Conservation (phyloP, 2,329 filamentous ascomycete species). For the Fulvia fulva region DNA sequence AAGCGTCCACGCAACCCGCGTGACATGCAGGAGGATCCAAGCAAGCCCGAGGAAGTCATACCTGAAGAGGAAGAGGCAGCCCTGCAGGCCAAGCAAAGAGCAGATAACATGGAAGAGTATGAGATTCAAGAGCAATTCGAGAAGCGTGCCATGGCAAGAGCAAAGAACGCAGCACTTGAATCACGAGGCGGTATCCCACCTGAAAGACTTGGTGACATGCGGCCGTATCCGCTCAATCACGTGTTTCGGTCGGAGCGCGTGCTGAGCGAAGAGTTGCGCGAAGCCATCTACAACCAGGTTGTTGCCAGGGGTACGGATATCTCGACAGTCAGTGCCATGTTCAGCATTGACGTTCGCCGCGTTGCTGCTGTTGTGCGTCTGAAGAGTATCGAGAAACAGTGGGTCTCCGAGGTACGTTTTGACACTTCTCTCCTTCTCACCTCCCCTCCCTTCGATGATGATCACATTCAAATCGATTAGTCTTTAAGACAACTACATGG, state of each 20-base stretch:
- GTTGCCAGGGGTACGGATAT: constrained; percentile 63
- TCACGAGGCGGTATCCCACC: constrained; percentile 22
- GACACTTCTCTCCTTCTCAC: neutral
- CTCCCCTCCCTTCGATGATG: constrained; percentile 52
- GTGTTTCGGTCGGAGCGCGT: constrained; percentile 68
- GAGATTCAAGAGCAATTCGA: constrained; percentile 17
- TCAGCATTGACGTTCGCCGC: constrained; percentile 75
- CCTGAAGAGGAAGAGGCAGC: constrained; percentile 29
- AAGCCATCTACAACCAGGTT: constrained; percentile 69
- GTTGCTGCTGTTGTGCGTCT: constrained; percentile 81
- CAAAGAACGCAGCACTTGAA: constrained; percentile 20
- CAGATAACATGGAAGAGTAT: constrained; percentile 22
- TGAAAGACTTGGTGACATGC: constrained; percentile 32
- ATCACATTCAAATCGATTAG: constrained; percentile 89
- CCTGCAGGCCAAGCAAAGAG: constrained; percentile 18
- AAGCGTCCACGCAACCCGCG: constrained; percentile 20
- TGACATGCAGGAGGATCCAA: constrained; percentile 12
- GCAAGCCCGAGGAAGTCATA: constrained; percentile 22
- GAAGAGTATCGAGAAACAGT: constrained; percentile 79
- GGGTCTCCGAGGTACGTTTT: constrained; percentile 67
- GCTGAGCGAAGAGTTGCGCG: constrained; percentile 67
- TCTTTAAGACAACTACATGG: constrained; percentile 97
- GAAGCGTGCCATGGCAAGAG: constrained; percentile 17
- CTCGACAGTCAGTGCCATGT: constrained; percentile 70
- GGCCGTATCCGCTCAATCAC: constrained; percentile 71